Base-by-base conservation (phyloP, 106 monocot species). In the Apostasia ramifera region DNA sequence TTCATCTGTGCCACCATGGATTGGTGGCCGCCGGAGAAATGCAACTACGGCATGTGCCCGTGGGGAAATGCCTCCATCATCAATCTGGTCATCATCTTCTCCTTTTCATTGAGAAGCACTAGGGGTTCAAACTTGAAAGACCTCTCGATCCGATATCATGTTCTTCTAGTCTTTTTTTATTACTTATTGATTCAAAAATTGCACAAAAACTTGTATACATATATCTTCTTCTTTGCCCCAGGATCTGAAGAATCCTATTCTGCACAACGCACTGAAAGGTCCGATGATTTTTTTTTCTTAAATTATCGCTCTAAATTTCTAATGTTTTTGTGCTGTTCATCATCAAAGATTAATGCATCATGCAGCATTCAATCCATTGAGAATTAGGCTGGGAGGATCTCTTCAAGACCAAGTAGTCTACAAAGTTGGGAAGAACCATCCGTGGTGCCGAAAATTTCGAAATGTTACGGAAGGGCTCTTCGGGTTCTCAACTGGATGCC, bases 181-280 rank as follows among this genome's bases (percentile, higher is more conserved):
- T 12, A 67, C 48, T 44, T 37, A 57, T 73, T 37, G 41, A 1
- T 72, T 7, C 10, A 44, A 37, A 4, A 64, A 9, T 48, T 47
- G 8, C 3, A 39, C 65, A 50, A 1, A n/a, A 8, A 12, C 37
- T 37, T 8, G 1, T 1, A 40, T 15, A 26, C 9, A n/a, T 60
- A 61, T 57, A 52, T 47, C 63, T n/a, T 48, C 8, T 69, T 59
- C 55, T 67, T 47, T 37, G 38, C 59, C 55, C 49, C 73, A 90
- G 90, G 83, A 90, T 78, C 56, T 90, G 50, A 63, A 69, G 14
- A 81, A 90, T 46, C 69, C 83, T 5, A 70, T 81, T 54, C 78
- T 90, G 2, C 13, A 12, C 54, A 90, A 86, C 62, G 80, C 90
- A 40, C 9, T 90, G 38, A 69, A 81, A 76, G 89, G 89, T 85